Conservation (phyloP, 2,329 filamentous ascomycete species). For the Hymenoscyphus occultus region DNA sequence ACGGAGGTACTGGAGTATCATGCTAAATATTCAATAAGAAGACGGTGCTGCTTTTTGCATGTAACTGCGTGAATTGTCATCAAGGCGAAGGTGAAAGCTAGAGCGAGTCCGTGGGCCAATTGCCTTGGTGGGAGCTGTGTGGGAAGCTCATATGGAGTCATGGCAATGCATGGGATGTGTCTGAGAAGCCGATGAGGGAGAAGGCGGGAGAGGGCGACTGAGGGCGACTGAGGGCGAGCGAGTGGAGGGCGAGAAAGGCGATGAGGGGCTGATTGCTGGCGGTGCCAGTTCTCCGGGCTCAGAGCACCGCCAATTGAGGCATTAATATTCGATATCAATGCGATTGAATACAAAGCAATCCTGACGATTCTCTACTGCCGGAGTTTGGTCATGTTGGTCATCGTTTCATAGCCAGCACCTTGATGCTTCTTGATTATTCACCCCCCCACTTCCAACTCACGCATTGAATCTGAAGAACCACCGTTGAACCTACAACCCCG, state of each 20-base stretch:
- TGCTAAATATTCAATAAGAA: not conserved
- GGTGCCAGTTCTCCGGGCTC: too few species aligned
- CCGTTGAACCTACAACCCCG: not conserved
- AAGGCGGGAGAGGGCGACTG: not conserved
- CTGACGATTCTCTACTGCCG: not conserved
- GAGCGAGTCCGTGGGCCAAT: not conserved
- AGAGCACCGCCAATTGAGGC: too few species aligned
- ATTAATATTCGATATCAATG: too few species aligned
- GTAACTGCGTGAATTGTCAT: not conserved
- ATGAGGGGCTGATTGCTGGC: not conserved
- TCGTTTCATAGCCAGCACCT: not conserved
- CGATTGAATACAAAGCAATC: too few species aligned
- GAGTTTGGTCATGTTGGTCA: not conserved
- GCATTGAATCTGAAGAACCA: not conserved
- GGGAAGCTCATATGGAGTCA: constrained; percentile 5
- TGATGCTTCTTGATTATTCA: constrained; percentile 9
- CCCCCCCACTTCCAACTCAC: constrained; percentile 6
- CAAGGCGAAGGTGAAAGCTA: not conserved
- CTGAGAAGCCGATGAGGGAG: not conserved
- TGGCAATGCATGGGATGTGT: constrained; percentile 5
- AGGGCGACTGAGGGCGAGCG: not conserved
- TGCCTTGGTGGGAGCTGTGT: constrained; percentile 1
- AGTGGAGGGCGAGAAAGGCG: not conserved
- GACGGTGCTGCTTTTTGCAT: not conserved
- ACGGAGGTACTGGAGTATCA: not conserved